These are phyloP conservation scores for Mallotus repandus DNA, from an alignment of 441 rosid genomes.

Conservation along the genomic window DNA sequence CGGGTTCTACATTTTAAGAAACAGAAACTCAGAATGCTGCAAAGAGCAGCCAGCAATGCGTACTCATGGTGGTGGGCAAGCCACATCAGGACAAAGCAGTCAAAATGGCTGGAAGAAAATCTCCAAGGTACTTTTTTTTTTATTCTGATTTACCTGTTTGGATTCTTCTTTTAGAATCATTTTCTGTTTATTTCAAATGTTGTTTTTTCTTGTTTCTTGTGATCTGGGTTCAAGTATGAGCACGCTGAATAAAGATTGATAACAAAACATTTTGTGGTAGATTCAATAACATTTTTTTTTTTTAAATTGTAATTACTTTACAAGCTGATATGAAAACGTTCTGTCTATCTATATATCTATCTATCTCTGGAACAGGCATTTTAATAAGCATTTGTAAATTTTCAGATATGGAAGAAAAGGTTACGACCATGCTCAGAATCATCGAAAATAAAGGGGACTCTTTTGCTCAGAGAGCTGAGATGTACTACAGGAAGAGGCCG, in stretches of 20 bases:
- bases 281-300: too few species aligned
- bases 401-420: conserved; percentile 86
- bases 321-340: not conserved
- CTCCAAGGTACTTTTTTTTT: conserved; percentile 52
- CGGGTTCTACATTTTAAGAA: conserved; percentile 9
- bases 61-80: conserved; percentile 99
- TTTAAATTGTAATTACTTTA: too few species aligned
- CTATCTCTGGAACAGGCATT: not conserved
- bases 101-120: conserved; percentile 97
- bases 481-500: conserved; percentile 78
- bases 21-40: conserved; percentile 53
- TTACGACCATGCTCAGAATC: conserved; percentile 52
- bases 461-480: conserved; percentile 72
- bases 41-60: conserved; percentile 90
- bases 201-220: not conserved
- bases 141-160: not conserved
- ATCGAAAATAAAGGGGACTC: conserved; percentile 83
- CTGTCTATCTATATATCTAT: not conserved
- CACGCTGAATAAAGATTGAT: too few species aligned
- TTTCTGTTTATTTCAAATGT: not conserved
- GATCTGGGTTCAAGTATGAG: not conserved
- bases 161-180: not conserved
- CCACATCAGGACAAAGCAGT: conserved; percentile 93
- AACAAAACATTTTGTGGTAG: too few species aligned
- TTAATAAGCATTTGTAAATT: conserved; percentile 5